Conservation (phyloP, 345 rosid species). For the Eucalyptus virginea region DNA sequence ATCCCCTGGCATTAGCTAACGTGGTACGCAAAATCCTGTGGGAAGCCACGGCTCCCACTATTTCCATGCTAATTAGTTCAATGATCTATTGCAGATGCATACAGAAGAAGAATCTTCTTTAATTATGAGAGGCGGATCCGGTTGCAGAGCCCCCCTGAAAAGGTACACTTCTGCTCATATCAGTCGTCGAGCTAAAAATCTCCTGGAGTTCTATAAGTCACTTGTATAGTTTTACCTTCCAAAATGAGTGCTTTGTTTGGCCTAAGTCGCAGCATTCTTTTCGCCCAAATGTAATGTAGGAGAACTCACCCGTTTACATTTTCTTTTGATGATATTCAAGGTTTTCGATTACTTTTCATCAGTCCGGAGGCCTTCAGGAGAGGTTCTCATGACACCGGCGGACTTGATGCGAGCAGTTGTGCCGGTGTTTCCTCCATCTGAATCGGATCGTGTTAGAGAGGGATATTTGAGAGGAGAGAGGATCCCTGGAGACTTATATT, state of each 20-base stretch:
- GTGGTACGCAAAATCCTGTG: not conserved
- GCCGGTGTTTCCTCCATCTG: slow-evolving; percentile 68
- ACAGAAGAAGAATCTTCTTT: slow-evolving; percentile 53
- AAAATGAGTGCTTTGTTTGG: not conserved
- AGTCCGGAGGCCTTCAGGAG: slow-evolving; percentile 20
- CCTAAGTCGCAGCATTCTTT: not conserved
- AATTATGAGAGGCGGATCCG: slow-evolving; percentile 62
- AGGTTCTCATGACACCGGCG: slow-evolving; percentile 42
- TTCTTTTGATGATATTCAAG: not conserved
- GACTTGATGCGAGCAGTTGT: slow-evolving; percentile 74
- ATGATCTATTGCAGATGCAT: slow-evolving; percentile 23
- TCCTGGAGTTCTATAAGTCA: not conserved
- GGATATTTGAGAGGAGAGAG: slow-evolving; percentile 40
- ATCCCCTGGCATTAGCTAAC: not conserved
- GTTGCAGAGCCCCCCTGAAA: slow-evolving; percentile 55
- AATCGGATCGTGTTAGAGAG: slow-evolving; percentile 39
- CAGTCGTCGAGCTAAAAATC: not conserved
- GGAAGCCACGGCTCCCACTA: not conserved
- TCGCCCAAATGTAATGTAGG: not conserved
- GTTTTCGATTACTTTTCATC: slow-evolving; percentile 64
- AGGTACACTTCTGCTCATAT: slow-evolving; percentile 12
- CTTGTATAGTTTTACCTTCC: not conserved
- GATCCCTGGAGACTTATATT: slow-evolving; percentile 34
- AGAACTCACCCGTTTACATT: not conserved
- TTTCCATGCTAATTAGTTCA: not conserved